Conservation (phyloP, 495 filamentous ascomycete genomes). For the Acidiella bohemica region DNA sequence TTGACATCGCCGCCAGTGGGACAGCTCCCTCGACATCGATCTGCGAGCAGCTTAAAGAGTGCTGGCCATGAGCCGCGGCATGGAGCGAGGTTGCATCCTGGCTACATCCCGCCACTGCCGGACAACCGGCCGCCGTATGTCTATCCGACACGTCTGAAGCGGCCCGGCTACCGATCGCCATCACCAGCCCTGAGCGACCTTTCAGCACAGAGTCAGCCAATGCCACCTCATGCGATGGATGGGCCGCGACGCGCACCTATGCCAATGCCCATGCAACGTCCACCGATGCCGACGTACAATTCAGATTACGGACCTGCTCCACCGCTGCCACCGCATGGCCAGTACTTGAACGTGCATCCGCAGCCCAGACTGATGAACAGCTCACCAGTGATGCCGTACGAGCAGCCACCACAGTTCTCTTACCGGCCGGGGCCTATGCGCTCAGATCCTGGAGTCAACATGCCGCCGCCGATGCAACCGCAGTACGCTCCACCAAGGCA, state of each 20-base stretch:
- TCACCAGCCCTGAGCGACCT: constrained; percentile 46
- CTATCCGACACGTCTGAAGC: constrained; percentile 50
- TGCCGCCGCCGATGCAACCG: constrained; percentile 5
- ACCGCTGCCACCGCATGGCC: no score
- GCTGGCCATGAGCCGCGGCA: constrained; percentile 34
- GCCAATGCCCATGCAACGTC: constrained; percentile 9
- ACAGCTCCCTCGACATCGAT: constrained; percentile 39
- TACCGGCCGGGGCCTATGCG: constrained; percentile 14
- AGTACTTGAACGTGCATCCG: constrained; percentile 11
- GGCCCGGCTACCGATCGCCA: constrained; percentile 48
- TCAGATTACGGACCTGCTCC: constrained; percentile 10
- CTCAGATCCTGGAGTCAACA: constrained; percentile 6
- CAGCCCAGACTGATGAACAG: constrained; percentile 15
- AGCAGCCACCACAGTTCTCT: constrained; percentile 10
- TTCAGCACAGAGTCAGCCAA: neutral
- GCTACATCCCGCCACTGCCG: constrained; percentile 9
- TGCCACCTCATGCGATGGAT: no score
- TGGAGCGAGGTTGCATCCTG: constrained; percentile 4
- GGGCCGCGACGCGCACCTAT: neutral
- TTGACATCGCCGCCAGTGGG: constrained; percentile 40
- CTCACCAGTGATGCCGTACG: constrained; percentile 7
- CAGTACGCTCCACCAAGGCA: neutral
- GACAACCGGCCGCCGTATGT: constrained; percentile 45
- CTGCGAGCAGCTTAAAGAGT: constrained; percentile 39
- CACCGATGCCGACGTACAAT: constrained; percentile 12